These are phyloP conservation scores for Chamaecyparis obtusa DNA, from an alignment of 75 land plant genomes.

Conservation along the genomic window DNA sequence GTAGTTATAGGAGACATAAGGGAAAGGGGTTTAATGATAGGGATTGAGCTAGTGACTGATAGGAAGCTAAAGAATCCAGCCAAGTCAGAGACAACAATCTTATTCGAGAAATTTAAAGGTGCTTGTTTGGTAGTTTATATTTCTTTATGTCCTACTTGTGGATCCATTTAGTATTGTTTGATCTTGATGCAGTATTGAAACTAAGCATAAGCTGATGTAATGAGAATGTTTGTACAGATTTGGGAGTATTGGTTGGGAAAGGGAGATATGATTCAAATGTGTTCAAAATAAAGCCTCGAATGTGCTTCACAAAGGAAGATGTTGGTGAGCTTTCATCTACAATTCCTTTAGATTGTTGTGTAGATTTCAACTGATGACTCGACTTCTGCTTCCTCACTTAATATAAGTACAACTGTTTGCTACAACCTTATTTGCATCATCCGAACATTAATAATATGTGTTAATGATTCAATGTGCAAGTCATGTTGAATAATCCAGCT, in stretches of 20 bases:
- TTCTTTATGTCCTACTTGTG: neutral
- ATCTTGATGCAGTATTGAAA: neutral
- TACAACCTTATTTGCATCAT: neutral
- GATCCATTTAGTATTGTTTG: neutral
- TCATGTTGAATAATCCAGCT: neutral
- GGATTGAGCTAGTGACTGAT: conserved; percentile 91
- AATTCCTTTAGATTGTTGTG: neutral
- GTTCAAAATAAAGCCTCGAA: conserved; percentile 95
- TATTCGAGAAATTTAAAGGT: conserved; percentile 93
- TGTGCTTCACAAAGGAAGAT: conserved; percentile 94
- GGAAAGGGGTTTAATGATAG: conserved; percentile 95
- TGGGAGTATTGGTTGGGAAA: conserved; percentile 87
- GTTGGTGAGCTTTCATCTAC: conserved; percentile 53
- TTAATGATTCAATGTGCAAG: neutral
- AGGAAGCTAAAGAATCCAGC: conserved; percentile 88
- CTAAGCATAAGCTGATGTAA: neutral
- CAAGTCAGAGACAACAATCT: conserved; percentile 75
- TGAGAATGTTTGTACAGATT: conserved; percentile 42
- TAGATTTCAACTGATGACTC: neutral
- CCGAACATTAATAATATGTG: neutral
- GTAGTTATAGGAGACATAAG: conserved; percentile 96
- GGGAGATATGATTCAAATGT: conserved; percentile 90
- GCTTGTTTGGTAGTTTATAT: neutral
- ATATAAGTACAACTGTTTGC: neutral
- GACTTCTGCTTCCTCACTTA: neutral